Percentiles rank a stretch among this genome's conserved stretches.
phyloP scores from a whole-genome alignment of 2,329 filamentous ascomycete species.

The Trichophyton equinum region DNA sequence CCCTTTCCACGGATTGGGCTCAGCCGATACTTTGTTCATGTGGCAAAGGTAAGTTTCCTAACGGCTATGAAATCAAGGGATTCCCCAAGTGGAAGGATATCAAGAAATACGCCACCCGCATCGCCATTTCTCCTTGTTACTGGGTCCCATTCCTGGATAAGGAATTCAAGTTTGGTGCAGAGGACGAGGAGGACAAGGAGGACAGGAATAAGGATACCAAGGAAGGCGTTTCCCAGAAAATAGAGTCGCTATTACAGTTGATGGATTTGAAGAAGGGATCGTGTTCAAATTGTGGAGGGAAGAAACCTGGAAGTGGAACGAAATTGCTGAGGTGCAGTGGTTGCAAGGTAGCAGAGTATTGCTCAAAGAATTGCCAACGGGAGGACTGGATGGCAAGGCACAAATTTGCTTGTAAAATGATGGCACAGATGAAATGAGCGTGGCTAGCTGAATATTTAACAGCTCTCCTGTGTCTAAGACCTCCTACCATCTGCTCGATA shows the following conservation, averaged over 20 bases:
- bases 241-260: background rate
- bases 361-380: conserved; percentile 6
- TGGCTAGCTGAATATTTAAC: background rate
- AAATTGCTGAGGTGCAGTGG: conserved; percentile 3
- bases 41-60: conserved; percentile 20
- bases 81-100: conserved; percentile 15
- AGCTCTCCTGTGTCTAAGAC: background rate
- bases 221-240: background rate
- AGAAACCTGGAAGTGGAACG: background rate
- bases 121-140: conserved; percentile 24
- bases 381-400: conserved; percentile 5
- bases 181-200: background rate
- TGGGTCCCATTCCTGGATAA: conserved; percentile 20
- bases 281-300: conserved; percentile 6
- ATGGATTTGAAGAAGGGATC: background rate
- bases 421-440: background rate
- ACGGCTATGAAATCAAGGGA: conserved; percentile 12
- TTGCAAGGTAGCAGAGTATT: conserved; percentile 7
- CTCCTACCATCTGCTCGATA: background rate
- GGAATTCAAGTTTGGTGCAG: background rate
- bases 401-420: conserved; percentile 1
- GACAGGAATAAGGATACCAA: background rate
- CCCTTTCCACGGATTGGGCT: conserved; percentile 16
- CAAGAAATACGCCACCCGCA: conserved; percentile 19
- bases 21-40: conserved; percentile 23